Evolutionary conservation across 2,329 filamentous ascomycete species (phyloP).

Genomic region (Xylaria digitata): DNA sequence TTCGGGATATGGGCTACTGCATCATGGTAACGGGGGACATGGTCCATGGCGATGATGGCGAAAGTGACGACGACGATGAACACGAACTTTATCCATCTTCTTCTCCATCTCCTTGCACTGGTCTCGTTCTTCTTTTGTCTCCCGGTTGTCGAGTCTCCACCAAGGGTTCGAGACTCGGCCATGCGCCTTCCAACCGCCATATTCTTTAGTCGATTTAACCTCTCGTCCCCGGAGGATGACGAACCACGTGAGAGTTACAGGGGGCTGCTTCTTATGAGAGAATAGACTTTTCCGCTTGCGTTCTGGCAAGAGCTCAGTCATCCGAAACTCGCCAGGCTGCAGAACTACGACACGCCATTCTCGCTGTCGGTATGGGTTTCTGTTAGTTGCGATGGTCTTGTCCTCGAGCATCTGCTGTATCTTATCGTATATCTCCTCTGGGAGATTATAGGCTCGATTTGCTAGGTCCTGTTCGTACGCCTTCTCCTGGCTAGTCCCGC

Average conservation of each 20-base stretch:
- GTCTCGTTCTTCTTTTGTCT: constrained; percentile 38
- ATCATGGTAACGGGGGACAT: not conserved
- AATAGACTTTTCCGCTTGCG: constrained; percentile 41
- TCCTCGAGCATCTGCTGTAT: constrained; percentile 39
- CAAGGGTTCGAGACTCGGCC: constrained; percentile 42
- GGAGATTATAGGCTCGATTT: constrained; percentile 39
- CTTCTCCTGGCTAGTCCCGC: constrained; percentile 31
- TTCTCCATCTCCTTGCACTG: constrained; percentile 35
- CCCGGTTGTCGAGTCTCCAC: constrained; percentile 39
- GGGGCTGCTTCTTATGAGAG: constrained; percentile 32
- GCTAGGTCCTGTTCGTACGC: constrained; percentile 44
- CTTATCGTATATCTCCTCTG: constrained; percentile 34
- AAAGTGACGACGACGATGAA: not conserved
- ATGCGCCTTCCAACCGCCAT: constrained; percentile 40
- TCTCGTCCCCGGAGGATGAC: constrained; percentile 43
- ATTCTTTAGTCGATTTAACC: constrained; percentile 42
- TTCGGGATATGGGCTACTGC: not conserved
- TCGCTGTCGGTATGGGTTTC: constrained; percentile 39
- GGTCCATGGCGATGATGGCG: not conserved
- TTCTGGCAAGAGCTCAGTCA: constrained; percentile 44
- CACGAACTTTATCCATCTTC: constrained; percentile 30
- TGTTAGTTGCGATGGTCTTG: constrained; percentile 40
- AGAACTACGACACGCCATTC: constrained; percentile 45
- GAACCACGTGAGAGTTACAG: constrained; percentile 34
- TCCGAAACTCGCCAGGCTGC: constrained; percentile 39